Percentiles rank a stretch among this genome's conserved stretches.
Conservation (phyloP, 208 protist species). For the Trypanosomatidae sp. region DNA sequence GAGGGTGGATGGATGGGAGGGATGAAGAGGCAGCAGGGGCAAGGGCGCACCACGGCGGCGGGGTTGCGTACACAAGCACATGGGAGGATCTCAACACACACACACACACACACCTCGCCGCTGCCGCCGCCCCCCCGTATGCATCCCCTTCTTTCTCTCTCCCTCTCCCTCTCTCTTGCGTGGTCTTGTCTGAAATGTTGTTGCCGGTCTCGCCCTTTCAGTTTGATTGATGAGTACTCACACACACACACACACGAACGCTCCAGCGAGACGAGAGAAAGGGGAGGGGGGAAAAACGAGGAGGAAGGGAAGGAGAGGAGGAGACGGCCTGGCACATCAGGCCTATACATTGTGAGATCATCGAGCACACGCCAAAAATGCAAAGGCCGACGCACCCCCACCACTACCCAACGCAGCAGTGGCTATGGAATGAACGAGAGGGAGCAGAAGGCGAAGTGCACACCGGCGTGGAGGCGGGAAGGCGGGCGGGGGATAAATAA, state of each 20-base stretch:
- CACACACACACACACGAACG: too few species aligned
- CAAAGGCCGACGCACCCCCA: neutral
- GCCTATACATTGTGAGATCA: neutral
- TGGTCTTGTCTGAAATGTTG: neutral
- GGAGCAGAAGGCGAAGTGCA: neutral
- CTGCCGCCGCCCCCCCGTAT: neutral
- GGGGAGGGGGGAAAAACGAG: neutral
- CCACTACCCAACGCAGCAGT: too few species aligned
- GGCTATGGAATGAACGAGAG: too few species aligned
- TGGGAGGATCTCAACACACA: neutral
- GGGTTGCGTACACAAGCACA: too few species aligned
- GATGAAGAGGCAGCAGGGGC: too few species aligned
- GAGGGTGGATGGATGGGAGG: too few species aligned
- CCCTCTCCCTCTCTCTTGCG: neutral
- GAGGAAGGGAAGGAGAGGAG: neutral
- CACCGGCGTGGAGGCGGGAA: neutral
- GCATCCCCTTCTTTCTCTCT: neutral
- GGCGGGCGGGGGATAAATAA: neutral
- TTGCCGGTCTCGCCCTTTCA: neutral
- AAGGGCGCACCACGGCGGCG: too few species aligned
- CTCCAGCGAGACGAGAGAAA: neutral
- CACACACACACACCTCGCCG: neutral
- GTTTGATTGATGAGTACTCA: neutral
- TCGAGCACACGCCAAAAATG: neutral
- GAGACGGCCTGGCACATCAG: neutral